Conservation (phyloP, 2,329 filamentous ascomycete genomes). For the Emydomyces testavorans region DNA sequence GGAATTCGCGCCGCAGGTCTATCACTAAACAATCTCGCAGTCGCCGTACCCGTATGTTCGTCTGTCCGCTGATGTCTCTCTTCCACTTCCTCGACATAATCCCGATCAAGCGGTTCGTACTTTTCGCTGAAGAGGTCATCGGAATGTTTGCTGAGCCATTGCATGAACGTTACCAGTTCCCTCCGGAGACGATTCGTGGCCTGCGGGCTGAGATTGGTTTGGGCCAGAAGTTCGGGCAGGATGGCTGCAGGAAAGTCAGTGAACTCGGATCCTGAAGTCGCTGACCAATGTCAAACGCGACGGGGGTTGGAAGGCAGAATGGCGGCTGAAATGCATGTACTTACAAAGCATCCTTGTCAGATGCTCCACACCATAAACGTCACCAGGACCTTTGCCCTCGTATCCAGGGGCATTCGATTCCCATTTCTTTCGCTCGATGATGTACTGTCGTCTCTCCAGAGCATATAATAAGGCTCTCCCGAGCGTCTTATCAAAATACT, state of each 20-base stretch:
- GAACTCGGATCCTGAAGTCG: slow-evolving; percentile 5
- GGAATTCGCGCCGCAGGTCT: not conserved
- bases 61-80: slow-evolving; percentile 6
- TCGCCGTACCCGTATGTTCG: slow-evolving; percentile 24
- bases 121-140: slow-evolving; percentile 56
- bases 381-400: slow-evolving; percentile 58
- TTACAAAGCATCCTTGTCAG: slow-evolving; percentile 77
- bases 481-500: slow-evolving; percentile 88
- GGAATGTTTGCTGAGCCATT: slow-evolving; percentile 70
- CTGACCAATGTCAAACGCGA: not conserved
- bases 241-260: slow-evolving; percentile 49
- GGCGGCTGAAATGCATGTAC: slow-evolving; percentile 20
- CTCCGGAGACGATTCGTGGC: slow-evolving; percentile 79
- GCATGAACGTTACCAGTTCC: slow-evolving; percentile 73
- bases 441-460: slow-evolving; percentile 83
- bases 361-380: slow-evolving; percentile 90
- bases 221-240: slow-evolving; percentile 83
- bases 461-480: slow-evolving; percentile 85
- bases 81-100: slow-evolving; percentile 29
- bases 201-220: slow-evolving; percentile 95
- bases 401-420: slow-evolving; percentile 50
- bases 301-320: not conserved
- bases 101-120: slow-evolving; percentile 34
- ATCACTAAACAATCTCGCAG: slow-evolving; percentile 22
- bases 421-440: slow-evolving; percentile 62